Percentiles rank a stretch among this genome's conserved stretches.
Evolutionary conservation across 2,329 filamentous ascomycete species (phyloP).

Genomic region (Lizonia empirigonia): DNA sequence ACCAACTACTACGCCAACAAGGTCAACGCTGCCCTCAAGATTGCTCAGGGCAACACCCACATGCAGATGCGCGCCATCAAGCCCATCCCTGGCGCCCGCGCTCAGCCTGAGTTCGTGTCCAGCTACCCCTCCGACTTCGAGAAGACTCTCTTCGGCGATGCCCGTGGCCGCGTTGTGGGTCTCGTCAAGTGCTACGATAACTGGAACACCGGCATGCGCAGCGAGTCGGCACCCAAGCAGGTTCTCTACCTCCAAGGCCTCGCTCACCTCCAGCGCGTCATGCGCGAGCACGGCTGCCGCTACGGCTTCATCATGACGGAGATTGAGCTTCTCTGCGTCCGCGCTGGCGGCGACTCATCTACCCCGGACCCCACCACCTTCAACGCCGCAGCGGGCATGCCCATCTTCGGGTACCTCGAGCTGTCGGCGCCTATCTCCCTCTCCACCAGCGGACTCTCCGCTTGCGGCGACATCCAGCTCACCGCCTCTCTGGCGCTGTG

Average conservation of each 20-base stretch:
- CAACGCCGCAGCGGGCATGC: constrained; percentile 59
- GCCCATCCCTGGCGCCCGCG: constrained; percentile 50
- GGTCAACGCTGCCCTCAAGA: constrained; percentile 80
- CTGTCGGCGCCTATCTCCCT: constrained; percentile 65
- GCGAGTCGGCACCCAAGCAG: constrained; percentile 80
- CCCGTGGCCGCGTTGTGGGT: constrained; percentile 70
- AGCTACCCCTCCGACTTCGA: constrained; percentile 62
- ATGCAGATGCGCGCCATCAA: constrained; percentile 54
- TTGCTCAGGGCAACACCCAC: constrained; percentile 73
- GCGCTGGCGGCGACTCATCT: constrained; percentile 65
- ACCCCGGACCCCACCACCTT: constrained; percentile 45
- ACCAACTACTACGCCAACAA: constrained; percentile 81
- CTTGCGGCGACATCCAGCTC: constrained; percentile 56
- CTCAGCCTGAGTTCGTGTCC: constrained; percentile 70
- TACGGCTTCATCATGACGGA: constrained; percentile 98
- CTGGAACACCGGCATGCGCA: constrained; percentile 94
- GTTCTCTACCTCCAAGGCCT: constrained; percentile 89
- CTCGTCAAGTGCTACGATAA: constrained; percentile 91
- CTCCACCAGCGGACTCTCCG: constrained; percentile 47
- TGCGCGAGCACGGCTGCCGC: constrained; percentile 90
- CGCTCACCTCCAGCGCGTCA: constrained; percentile 82
- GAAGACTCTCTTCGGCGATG: constrained; percentile 55
- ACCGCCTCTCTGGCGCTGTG: constrained; percentile 77
- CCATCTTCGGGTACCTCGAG: constrained; percentile 89
- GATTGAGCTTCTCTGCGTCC: constrained; percentile 90